phyloP scores from a whole-genome alignment of 2,329 filamentous ascomycete genomes.

The Leptographium lundbergii region DNA sequence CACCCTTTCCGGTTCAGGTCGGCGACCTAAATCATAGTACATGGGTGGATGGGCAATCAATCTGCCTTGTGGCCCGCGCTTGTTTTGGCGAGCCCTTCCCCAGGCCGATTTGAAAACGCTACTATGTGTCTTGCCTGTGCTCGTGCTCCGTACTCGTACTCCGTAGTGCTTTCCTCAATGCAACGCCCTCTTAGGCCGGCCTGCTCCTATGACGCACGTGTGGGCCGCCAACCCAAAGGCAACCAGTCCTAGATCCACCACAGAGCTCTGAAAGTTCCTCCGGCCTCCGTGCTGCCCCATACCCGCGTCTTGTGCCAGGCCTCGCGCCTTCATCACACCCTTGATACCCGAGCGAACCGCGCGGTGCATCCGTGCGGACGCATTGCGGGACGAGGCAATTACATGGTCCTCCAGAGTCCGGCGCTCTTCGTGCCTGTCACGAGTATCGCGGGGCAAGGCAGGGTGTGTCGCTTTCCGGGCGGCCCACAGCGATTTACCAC shows the following conservation, averaged over 20 bases:
- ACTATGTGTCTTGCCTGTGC: background rate
- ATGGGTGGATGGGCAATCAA: background rate
- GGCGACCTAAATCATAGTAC: background rate
- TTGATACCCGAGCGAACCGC: background rate
- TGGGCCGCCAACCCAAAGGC: background rate
- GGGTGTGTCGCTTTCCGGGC: background rate
- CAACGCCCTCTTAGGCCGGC: conserved; percentile 17
- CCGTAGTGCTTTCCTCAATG: conserved; percentile 26
- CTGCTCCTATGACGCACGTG: conserved; percentile 1
- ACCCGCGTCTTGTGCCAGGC: background rate
- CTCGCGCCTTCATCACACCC: background rate
- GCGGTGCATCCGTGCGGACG: background rate
- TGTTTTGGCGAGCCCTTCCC: background rate
- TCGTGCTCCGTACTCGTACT: background rate
- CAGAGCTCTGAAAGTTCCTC: background rate
- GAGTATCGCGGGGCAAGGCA: background rate
- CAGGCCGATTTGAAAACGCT: background rate
- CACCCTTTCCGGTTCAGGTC: background rate
- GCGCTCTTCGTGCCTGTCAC: background rate
- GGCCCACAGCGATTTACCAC: background rate
- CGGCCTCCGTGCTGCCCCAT: background rate
- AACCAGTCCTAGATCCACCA: background rate
- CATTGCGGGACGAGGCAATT: background rate
- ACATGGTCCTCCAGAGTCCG: background rate
- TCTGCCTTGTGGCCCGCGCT: background rate